A percentile compares a stretch with the other conserved stretches of the same genome.
These are phyloP conservation scores for Stipa capillata DNA, from an alignment of 176 grass and related monocot species.

Conservation along the genomic window DNA sequence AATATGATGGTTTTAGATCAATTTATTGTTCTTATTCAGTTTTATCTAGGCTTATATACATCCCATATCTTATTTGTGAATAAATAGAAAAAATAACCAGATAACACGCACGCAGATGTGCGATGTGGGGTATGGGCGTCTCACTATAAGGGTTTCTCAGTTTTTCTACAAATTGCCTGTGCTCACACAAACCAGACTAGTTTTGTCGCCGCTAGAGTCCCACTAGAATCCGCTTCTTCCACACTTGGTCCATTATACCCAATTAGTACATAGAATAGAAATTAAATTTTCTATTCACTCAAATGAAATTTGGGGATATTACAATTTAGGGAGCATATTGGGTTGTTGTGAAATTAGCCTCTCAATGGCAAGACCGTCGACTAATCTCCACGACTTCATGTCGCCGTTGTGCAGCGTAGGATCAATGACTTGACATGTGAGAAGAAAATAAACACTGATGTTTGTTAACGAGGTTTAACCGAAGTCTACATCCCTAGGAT, in stretches of 20 bases:
- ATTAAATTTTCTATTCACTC: neutral
- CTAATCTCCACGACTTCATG: too few relatives aligned
- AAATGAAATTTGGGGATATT: neutral
- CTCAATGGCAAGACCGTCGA: too few relatives aligned
- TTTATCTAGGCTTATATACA: neutral
- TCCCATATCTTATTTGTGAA: neutral
- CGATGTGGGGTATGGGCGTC: neutral
- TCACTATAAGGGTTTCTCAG: neutral
- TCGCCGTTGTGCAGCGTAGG: too few relatives aligned
- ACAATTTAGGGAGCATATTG: too few relatives aligned
- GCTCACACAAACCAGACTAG: too few relatives aligned
- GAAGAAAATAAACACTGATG: too few relatives aligned
- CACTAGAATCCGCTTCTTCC: neutral
- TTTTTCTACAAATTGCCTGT: neutral
- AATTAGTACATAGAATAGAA: neutral
- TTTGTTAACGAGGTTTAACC: too few relatives aligned
- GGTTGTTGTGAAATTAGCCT: too few relatives aligned
- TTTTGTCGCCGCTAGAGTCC: neutral
- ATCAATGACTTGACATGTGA: too few relatives aligned
- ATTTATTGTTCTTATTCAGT: constrained; percentile 10
- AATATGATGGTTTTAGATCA: neutral
- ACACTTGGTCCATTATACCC: neutral
- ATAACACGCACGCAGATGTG: neutral
- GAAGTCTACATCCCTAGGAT: too few relatives aligned
- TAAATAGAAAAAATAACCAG: neutral